phyloP scores from a whole-genome alignment of 495 filamentous ascomycete genomes.

The Xylaria scruposa region DNA sequence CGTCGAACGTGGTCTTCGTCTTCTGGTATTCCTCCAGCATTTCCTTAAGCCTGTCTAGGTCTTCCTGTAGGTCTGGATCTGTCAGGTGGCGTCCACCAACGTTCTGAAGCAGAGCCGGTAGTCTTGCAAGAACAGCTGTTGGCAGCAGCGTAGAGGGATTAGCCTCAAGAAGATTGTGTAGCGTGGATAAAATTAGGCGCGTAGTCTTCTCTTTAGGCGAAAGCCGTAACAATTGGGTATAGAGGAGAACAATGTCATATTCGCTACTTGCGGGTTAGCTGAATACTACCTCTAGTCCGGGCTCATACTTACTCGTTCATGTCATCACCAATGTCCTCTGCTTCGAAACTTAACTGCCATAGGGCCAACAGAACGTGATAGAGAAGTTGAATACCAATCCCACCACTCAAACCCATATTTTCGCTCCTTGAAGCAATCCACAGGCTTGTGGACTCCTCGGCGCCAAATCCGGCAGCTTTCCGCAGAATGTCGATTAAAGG shows the following conservation, averaged over 20 bases:
- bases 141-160: slow-evolving; percentile 83
- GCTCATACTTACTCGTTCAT: slow-evolving; percentile 73
- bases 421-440: slow-evolving; percentile 61
- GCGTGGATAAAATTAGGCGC: slow-evolving; percentile 83
- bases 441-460: slow-evolving; percentile 68
- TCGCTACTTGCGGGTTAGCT: slow-evolving; percentile 61
- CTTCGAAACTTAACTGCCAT: slow-evolving; percentile 97
- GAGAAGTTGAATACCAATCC: slow-evolving; percentile 89
- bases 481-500: slow-evolving; percentile 85
- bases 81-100: slow-evolving; percentile 82
- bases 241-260: slow-evolving; percentile 89
- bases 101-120: slow-evolving; percentile 82
- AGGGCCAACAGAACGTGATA: slow-evolving; percentile 92
- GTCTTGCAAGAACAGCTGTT: slow-evolving; percentile 77
- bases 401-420: slow-evolving; percentile 63
- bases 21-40: slow-evolving; percentile 93
- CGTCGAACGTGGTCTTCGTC: slow-evolving; percentile 95
- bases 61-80: slow-evolving; percentile 88
- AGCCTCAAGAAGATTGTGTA: slow-evolving; percentile 80
- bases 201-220: slow-evolving; percentile 99
- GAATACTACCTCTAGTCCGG: slow-evolving; percentile 17
- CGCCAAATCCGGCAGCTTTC: slow-evolving; percentile 71
- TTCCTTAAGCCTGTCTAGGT: slow-evolving; percentile 74
- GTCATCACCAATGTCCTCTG: slow-evolving; percentile 79
- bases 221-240: slow-evolving; percentile 84